Evolutionary conservation across 345 rosid genomes (phyloP), one percentile per base, ranked within the genome.

Genomic region (Lepidium aucheri): DNA sequence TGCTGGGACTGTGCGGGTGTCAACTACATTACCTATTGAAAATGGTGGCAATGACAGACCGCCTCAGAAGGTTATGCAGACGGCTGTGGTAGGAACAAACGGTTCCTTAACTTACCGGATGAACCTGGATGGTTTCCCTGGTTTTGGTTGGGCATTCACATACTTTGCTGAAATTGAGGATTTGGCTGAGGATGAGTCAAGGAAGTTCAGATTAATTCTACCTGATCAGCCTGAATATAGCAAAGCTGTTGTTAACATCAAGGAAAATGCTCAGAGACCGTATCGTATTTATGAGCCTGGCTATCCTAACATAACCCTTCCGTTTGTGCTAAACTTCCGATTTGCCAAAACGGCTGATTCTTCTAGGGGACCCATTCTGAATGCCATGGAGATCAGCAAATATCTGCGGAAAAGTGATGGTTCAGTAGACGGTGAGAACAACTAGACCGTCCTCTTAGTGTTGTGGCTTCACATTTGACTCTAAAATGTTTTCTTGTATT

Each of bases 1-100:
- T 55, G 75, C 77, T 52, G 99, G 99, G 62, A 95, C 99, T 15
- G 53, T 42, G 76, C 77, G 75, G 60, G 82, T 95, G 32, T 91
- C 97, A 6, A 95, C 99, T 30, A 40, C 61, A 55, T 53, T 55
- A 76, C 81, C 96, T 1, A 86, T 95, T 1, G 80, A 77, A 65
- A 66, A 71, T 7, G 52, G 61, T 65, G 73, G 26, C 30, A 46
- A 65, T 30, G 86, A 83, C 36, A 76, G 47, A 79, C 88, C 99
- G n/a, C 99, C 99, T 62, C 64, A 83, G 78, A 95, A 80, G 80
- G 97, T 95, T 68, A 95, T 95, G 98, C 99, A 91, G 83, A 91
- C 98, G 30, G 99, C 99, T 67, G 99, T 95, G 69, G 94, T 91
- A 35, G 99, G 99, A 30, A 95, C 85, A 18, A 91, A 95, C 74